Conservation (phyloP, 2,329 filamentous ascomycete species). For the Diplodia sapinea region DNA sequence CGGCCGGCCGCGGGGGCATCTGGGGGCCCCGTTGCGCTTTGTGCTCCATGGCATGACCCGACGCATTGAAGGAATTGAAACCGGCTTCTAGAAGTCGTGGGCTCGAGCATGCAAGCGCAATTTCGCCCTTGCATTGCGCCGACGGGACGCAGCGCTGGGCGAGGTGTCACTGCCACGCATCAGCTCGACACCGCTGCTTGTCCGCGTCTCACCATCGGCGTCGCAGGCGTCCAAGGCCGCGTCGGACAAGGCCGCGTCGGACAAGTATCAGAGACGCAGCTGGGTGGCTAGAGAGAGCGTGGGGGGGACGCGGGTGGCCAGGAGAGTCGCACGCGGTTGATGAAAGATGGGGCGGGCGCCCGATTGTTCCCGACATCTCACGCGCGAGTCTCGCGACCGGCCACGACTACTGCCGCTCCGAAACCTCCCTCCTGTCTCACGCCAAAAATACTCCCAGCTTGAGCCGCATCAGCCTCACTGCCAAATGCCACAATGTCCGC, state of each 20-base stretch:
- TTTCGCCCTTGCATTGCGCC: constrained; percentile 19
- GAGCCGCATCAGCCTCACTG: constrained; percentile 17
- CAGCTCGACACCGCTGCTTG: constrained; percentile 11
- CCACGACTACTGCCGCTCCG: constrained; percentile 6
- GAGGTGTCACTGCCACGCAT: constrained; percentile 22
- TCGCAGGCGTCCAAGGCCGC: constrained; percentile 7
- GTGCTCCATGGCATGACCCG: not conserved
- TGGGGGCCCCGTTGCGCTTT: not conserved
- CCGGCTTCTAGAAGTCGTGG: constrained; percentile 8
- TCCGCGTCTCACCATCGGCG: not conserved
- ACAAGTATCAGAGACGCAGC: constrained; percentile 5
- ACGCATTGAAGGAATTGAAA: constrained; percentile 1
- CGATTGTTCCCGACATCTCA: not conserved
- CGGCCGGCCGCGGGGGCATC: not conserved
- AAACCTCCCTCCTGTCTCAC: constrained; percentile 19
- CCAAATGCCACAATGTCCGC: not conserved
- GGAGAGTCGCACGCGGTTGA: constrained; percentile 1
- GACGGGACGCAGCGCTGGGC: not conserved
- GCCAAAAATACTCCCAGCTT: not conserved
- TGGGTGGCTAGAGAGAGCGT: constrained; percentile 8
- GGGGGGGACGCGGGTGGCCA: constrained; percentile 1
- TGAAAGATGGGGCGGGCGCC: constrained; percentile 11
- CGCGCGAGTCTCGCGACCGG: not conserved
- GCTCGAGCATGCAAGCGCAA: constrained; percentile 16
- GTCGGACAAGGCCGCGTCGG: constrained; percentile 17